Evolutionary conservation across 2,329 filamentous ascomycete genomes (phyloP), one percentile per base, ranked within the genome.

Genomic region (Paradendryphiella salina): DNA sequence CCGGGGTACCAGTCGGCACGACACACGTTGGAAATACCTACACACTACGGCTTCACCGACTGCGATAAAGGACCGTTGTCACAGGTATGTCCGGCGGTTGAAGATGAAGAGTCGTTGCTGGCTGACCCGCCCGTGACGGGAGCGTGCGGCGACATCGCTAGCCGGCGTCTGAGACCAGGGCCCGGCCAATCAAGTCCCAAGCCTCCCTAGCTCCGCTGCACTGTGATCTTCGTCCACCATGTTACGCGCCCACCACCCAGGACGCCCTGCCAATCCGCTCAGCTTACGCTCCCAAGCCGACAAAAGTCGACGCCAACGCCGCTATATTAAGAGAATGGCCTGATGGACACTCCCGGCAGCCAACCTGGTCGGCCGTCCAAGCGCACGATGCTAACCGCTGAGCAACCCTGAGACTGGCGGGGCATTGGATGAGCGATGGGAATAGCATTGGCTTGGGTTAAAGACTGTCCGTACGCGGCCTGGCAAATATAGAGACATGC

Each of bases 401-500:
- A 55, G 44, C 34, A 41, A 28, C 31, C 46, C 34, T 41, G 48
- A 38, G 46, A 48, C 48, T 63, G 55, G 65, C 59, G 68, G 68
- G 66, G 69, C 64, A 58, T 43, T 44, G 50, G 45, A 50, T 29
- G 29, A 52, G 46, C 37, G 26, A 42, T 46, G 66, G 63, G 63
- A 56, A 43, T 56, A 45, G 41, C 21, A 53, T 56, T 61, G 46
- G 56, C 43, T 54, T 61, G 57, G 57, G 53, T 62, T 60, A 59
- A 64, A 56, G 32, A 63, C 48, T 39, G 41, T 35, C 51, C 39
- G 48, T 50, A 52, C 48, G 45, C 42, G 45, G 44, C 44, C 50
- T 49, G 48, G 64, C 59, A 65, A 71, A 70, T 73, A 72, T 72
- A 72, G 69, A 66, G 65, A 57, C 56, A 57, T 46, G 55, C 52